Base-by-base conservation (phyloP, 257 asterid genomes). In the Paraleonurus japonicus region DNA sequence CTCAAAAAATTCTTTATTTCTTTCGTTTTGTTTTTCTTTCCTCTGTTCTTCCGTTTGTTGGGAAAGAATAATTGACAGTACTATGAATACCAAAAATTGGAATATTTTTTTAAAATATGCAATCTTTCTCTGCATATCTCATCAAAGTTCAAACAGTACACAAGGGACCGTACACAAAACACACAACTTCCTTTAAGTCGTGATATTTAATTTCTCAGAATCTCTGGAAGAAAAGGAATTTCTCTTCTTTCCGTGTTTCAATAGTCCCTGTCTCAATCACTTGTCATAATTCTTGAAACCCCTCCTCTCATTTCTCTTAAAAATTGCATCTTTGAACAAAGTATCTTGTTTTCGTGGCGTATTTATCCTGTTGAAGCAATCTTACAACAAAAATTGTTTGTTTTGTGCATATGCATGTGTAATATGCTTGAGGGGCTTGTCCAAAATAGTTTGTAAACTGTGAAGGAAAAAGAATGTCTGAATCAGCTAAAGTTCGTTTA, bases 401-500 rank as follows among this genome's bases (percentile, higher is more conserved):
- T 69, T 74, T n/a, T 57, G 60, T 24, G 62, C 74, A 63, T 45
- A 69, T 76, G 79, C 80, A 81, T 53, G 79, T 59, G 63, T 68
- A n/a, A 7, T 50, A 75, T 62, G 74, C 47, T 60, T 41, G 75
- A 37, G 72, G 76, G 61, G 50, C n/a, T 70, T 62, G 72, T 71
- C 77, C 69, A 74, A 74, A 71, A 26, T 69, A 70, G 58, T 58
- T 37, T 67, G 53, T 54, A 72, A 64, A 19, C 32, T 51, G 60
- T 47, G 19, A 50, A 51, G 41, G 37, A 65, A 47, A 53, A 24
- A 43, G 2, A 69, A 92, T 90, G 98, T 79, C 96, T 45, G 96
- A 88, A 80, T 33, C 85, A 47, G 86, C 90, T 10, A 83, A 89
- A 27, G 88, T 87, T 80, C 95, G 96, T 67, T 58, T 92, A 63